Base-by-base conservation (phyloP, 108 stramenopile species). In the Cyclotella sp. region DNA sequence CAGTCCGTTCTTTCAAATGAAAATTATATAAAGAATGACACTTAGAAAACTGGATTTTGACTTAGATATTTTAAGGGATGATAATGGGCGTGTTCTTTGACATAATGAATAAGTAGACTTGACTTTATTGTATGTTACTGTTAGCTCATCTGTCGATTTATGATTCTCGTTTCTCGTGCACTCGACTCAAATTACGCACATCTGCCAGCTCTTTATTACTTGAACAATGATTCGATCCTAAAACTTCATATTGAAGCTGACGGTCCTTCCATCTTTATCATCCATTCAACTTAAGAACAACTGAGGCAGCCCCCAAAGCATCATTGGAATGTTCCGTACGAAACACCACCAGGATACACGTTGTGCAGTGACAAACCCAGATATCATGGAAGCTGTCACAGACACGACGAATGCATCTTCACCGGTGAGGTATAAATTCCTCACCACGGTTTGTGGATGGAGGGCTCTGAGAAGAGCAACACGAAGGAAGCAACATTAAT, bases 351-450 rank as follows among this genome's bases (percentile, higher is more conserved):
- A 74, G 3, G 62, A 42, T 10, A 62, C 28, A 53, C 73, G 62
- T 54, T 62, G 62, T 0, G 73, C 62, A 29, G 73, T 74, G 40
- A 74, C 46, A 24, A 53, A 64, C 13, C 73, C 73, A 42, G 73
- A 74, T 0, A 74, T 63, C 73, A 74, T 74, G 42, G 62, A 60
- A 14, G 73, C 73, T 41, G 73, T 74, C 9, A 78, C 72, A 16
- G 43, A 41, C 0, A 78, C 71, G 4, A 72, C 34, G 16, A 73
- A 69, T 16, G 63, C 29, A 64, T 78, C 77, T 22, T 78, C 61
- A n/a, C 77, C 77, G 0, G 55, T 47, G 11, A 78, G 34, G 24
- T 44, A 78, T 14, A 78, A 42, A 34, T 69, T 58, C 63, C 72
- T 63, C 15, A 78, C 54, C 0, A 15, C 29, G 19, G 70, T 78